Base-by-base conservation (phyloP, 305 asterid genomes). In the Plantago lanceolata region DNA sequence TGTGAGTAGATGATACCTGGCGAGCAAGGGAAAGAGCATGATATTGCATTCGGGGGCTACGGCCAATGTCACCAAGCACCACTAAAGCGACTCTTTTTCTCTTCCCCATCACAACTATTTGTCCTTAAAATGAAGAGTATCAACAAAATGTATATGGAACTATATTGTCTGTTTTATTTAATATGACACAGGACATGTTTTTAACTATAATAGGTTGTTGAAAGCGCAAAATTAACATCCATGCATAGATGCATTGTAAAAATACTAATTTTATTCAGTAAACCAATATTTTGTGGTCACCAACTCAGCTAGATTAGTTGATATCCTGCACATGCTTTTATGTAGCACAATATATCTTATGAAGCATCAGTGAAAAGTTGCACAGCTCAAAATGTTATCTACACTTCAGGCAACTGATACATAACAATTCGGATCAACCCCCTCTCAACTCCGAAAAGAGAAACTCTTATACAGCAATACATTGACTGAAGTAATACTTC, bases 41-140 rank as follows among this genome's bases (percentile, higher is more conserved):
- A 68, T 86, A 92, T 66, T 92, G 98, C 98, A 92, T 89, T 16
- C 98, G 82, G 13, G 96, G 98, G 74, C 98, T 89, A 45, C 96
- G 95, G 21, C 98, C 98, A 11, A 92, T 81, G 76, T 92, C 98
- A 0, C 98, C 98, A 9, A 92, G 96, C 66, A 92, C 98, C 59
- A 92, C 96, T 61, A 89, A 83, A 0, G 96, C 95, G 0, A 84
- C 96, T 77, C 98, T 85, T 68, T 84, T 81, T 72, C 96, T 83
- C 71, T 65, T 78, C 35, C 74, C 81, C 77, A 73, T 83, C 52
- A 59, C 58, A 55, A 48, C 65, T 59, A 64, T 65, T 54, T 55
- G 33, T 66, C 66, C 59, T 59, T 71, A 33, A 35, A 64, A 40
- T 40, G 45, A 40, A 40, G 11, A 33, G 45, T 40, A 40, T 9